These are phyloP conservation scores for Lachancea mirantina DNA, from an alignment of 805 yeast genomes.

Conservation along the genomic window DNA sequence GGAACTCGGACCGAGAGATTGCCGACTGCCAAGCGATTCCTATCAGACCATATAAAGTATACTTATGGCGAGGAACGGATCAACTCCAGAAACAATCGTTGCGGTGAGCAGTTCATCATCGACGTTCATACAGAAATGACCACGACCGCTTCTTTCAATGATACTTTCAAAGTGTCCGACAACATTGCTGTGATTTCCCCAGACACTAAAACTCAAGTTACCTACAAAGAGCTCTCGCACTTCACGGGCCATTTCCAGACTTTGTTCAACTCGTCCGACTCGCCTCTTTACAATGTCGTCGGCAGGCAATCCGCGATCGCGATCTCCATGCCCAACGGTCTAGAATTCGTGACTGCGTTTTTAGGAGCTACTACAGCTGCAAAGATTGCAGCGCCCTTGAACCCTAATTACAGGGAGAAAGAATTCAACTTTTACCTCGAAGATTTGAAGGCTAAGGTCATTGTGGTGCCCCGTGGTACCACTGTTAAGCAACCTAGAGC, in stretches of 20 bases:
- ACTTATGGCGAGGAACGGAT: no score
- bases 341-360: conserved; percentile 52
- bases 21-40: no score
- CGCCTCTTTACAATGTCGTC: conserved; percentile 35
- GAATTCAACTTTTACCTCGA: conserved; percentile 61
- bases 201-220: conserved; percentile 36
- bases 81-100: neutral
- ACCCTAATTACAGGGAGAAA: conserved; percentile 50
- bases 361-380: conserved; percentile 50
- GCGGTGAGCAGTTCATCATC: no score
- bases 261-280: conserved; percentile 35
- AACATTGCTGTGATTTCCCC: conserved; percentile 42
- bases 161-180: conserved; percentile 33
- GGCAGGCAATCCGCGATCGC: conserved; percentile 43
- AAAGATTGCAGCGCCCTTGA: conserved; percentile 61
- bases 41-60: no score
- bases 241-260: conserved; percentile 45
- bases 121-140: conserved; percentile 1
- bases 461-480: conserved; percentile 51
- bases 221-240: conserved; percentile 38
- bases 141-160: conserved; percentile 34
- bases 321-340: conserved; percentile 52
- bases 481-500: conserved; percentile 24
- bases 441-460: conserved; percentile 50
- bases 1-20: no score